Evolutionary conservation across 257 asterid genomes (phyloP).

Genomic region (Primulina tabacum): DNA sequence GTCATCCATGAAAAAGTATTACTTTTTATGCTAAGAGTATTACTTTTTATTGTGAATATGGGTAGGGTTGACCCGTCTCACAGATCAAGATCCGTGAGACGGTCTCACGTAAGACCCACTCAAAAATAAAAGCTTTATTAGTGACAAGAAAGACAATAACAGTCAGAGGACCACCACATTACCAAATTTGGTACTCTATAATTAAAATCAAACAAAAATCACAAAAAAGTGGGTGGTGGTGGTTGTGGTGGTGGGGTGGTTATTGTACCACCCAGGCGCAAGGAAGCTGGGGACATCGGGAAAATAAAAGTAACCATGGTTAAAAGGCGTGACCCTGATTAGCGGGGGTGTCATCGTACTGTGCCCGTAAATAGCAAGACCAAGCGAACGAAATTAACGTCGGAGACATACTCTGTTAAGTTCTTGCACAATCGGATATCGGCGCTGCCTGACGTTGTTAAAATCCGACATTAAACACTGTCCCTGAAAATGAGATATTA

Average conservation of each 20-base stretch:
- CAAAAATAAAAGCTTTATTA: too few species aligned
- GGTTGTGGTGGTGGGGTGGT: too few species aligned
- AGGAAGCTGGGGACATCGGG: neutral
- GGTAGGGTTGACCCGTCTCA: too few species aligned
- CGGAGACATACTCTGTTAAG: conserved; percentile 38
- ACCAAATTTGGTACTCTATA: neutral
- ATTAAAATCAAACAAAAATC: neutral
- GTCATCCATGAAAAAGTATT: too few species aligned
- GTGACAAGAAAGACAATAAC: too few species aligned
- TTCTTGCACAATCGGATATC: conserved; percentile 29
- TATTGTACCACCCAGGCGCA: conserved; percentile 1
- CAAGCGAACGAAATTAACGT: conserved; percentile 39
- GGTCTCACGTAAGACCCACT: too few species aligned
- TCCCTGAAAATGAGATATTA: conserved; percentile 29
- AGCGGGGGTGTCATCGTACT: conserved; percentile 31
- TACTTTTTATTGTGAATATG: too few species aligned
- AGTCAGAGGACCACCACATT: neutral
- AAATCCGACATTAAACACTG: conserved; percentile 25
- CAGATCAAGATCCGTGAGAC: too few species aligned
- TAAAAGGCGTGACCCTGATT: neutral
- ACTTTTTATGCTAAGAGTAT: too few species aligned
- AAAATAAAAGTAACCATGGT: conserved; percentile 24
- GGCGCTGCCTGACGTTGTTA: conserved; percentile 39
- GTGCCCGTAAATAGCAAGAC: conserved; percentile 63
- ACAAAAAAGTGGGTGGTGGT: too few species aligned